These are phyloP conservation scores for Abortiporus biennis DNA, from an alignment of 1,284 basidiomycete genomes.

Conservation along the genomic window DNA sequence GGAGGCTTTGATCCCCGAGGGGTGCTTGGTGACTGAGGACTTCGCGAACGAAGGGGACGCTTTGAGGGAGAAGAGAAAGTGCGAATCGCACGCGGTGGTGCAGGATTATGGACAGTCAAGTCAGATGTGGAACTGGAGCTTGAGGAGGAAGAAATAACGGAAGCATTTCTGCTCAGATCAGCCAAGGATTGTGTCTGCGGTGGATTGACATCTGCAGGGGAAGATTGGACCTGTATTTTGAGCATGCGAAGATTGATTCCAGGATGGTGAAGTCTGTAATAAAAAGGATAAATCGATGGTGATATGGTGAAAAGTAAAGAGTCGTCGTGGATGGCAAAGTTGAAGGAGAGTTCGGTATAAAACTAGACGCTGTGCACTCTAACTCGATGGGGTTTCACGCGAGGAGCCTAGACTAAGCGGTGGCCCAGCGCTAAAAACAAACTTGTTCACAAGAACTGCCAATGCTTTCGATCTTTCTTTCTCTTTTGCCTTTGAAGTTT, in stretches of 20 bases:
- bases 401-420: no score
- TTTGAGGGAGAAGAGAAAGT: constrained; percentile 63
- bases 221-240: constrained; percentile 30
- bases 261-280: no score
- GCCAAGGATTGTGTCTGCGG: constrained; percentile 39
- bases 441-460: no score
- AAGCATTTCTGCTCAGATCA: constrained; percentile 68
- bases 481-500: no score
- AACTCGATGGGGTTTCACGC: no score
- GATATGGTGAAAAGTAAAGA: no score
- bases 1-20: constrained; percentile 43
- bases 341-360: no score
- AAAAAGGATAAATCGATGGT: no score
- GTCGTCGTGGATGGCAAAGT: no score
- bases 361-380: no score
- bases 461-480: no score
- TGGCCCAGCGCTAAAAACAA: no score
- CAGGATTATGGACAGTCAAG: constrained; percentile 33
- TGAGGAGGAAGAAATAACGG: constrained; percentile 66
- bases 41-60: constrained; percentile 34
- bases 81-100: constrained; percentile 53
- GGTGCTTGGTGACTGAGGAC: constrained; percentile 42
- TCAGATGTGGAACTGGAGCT: constrained; percentile 49
- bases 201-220: constrained; percentile 27
- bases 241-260: constrained; percentile 29